phyloP scores from a whole-genome alignment of 2,329 filamentous ascomycete species.

The Chrysosporium queenslandicum region DNA sequence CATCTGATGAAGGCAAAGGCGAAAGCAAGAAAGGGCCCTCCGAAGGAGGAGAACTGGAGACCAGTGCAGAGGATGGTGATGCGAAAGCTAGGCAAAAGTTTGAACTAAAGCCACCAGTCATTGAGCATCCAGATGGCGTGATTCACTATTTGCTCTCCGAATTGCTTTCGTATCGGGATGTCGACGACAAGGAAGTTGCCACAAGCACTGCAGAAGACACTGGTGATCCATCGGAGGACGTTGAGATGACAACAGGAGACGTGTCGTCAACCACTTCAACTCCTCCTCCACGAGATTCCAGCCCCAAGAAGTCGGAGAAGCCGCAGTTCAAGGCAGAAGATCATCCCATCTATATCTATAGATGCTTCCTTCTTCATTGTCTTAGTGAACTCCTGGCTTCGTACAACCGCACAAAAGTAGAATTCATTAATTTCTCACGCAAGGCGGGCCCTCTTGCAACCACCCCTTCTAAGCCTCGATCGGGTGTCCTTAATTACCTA shows the following conservation, averaged over 20 bases:
- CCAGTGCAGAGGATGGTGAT: conserved; percentile 11
- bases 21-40: conserved; percentile 21
- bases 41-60: conserved; percentile 22
- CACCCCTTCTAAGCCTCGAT: conserved; percentile 88
- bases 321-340: conserved; percentile 78
- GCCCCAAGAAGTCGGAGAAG: conserved; percentile 56
- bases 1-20: conserved; percentile 24
- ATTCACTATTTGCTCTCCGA: conserved; percentile 92
- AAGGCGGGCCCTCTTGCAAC: conserved; percentile 72
- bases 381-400: conserved; percentile 71
- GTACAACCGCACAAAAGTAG: conserved; percentile 91
- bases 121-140: conserved; percentile 89
- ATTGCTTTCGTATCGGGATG: conserved; percentile 80
- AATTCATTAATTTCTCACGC: conserved; percentile 98
- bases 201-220: conserved; percentile 17
- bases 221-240: conserved; percentile 34
- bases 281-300: neutral
- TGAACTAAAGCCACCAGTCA: conserved; percentile 70
- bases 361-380: conserved; percentile 88
- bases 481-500: conserved; percentile 86
- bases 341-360: conserved; percentile 91
- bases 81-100: conserved; percentile 43
- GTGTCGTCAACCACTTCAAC: conserved; percentile 25
- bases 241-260: conserved; percentile 42
- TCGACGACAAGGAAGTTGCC: conserved; percentile 66